phyloP scores from a whole-genome alignment of 169 alveolate species.

The Plasmodium knowlesi region DNA sequence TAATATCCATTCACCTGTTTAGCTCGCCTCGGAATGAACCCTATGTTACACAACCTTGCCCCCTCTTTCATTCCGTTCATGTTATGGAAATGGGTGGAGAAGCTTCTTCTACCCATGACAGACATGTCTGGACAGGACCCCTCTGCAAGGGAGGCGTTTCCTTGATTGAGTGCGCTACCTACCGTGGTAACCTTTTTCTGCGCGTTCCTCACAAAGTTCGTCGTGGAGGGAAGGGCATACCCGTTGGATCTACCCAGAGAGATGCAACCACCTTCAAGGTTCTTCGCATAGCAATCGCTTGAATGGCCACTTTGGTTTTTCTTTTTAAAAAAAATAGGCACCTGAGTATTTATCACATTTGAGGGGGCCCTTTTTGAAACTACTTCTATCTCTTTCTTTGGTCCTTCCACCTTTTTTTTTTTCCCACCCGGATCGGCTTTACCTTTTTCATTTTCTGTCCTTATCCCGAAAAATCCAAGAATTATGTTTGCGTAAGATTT shows the following conservation, averaged over 20 bases:
- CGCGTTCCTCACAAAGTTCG: neutral
- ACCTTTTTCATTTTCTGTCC: neutral
- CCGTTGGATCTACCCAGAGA: neutral
- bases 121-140: neutral
- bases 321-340: neutral
- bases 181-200: neutral
- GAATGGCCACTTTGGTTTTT: neutral
- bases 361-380: neutral
- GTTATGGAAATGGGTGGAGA: neutral
- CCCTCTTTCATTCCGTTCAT: neutral
- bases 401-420: neutral
- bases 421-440: neutral
- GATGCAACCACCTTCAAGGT: neutral
- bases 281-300: neutral
- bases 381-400: neutral
- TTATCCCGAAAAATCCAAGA: constrained; percentile 10
- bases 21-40: neutral
- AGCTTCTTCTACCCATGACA: neutral
- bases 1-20: neutral
- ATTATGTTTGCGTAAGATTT: constrained; percentile 7
- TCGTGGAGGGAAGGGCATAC: neutral
- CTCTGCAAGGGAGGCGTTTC: neutral
- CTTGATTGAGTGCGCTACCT: neutral
- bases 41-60: neutral
- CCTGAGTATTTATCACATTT: neutral